Base-by-base conservation (phyloP, 306 rosid species). In the Adenanthera pavonina region DNA sequence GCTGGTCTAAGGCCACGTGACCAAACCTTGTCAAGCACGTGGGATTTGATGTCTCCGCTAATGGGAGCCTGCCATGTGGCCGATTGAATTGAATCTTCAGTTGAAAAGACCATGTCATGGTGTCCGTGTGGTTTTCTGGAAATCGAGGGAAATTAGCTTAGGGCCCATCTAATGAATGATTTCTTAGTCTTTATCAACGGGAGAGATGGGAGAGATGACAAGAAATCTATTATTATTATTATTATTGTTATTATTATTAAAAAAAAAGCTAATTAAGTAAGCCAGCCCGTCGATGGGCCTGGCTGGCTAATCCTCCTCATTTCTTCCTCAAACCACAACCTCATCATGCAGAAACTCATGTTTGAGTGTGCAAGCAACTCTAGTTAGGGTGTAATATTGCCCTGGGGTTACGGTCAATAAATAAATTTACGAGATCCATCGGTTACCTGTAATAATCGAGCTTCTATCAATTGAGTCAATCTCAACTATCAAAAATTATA, bases 1-100 rank as follows among this genome's bases (percentile, higher is more conserved):
- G 60, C 20, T 78, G 89, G 84, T 84, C 87, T 38, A 67, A 30
- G 87, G 69, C 92, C 95, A 89, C 92, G 89, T 88, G 90, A 89
- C 25, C 2, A 35, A 77, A 71, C 66, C 81, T 41, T 70, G 80
- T 3, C 48, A n/a, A 74, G 77, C 95, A 91, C 93, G 93, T 91
- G 93, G 90, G 90, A 88, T 84, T 83, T 47, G 84, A 81, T 79
- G 49, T 17, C 16, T 9, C 16, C 16, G 34, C 88, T 5, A 83
- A 84, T 83, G 13, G 72, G 1, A 40, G 1, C 3, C 0, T 15
- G 89, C 81, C 91, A 88, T 76, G 79, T 83, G 25, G 33, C 43
- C 3, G 0, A 19, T 7, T 9, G 47, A 53, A 78, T 66, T 56
- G 64, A 83, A 67, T 0, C 74, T 69, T 74, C 87, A 74, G 84